Evolutionary conservation across 2,329 filamentous ascomycete species (phyloP), one percentile per base, ranked within the genome.

Genomic region (Paraconiothyrium brasiliense): DNA sequence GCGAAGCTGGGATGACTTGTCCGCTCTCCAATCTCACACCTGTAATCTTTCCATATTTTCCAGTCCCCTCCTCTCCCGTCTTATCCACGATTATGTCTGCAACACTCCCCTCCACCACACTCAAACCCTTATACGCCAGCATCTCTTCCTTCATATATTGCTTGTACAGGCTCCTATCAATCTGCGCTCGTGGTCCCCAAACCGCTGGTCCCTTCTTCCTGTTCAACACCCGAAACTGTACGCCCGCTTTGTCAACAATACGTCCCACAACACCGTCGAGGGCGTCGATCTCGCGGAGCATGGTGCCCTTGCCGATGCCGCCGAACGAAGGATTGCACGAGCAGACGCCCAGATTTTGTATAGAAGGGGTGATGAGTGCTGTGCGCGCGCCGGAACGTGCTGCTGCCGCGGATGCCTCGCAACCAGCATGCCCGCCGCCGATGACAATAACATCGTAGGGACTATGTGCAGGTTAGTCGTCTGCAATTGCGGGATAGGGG

Each of bases 311-410:
- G 48, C 95, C 95, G 70, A 99, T 98, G n/a, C 95, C 95, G 43
- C 95, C 95, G 75, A 99, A 97, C 66, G 93, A 97, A 1, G 94
- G 94, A 77, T 98, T 98, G 82, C 94, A 98, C 39, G 94, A 97
- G 81, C 94, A 98, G 34, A 95, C 92, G 58, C 94, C 94, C 22
- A 98, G 89, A 71, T 97, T 97, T 61, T 94, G 90, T 60, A 92
- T 79, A 62, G 91, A 93, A 2, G 94, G 95, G 1, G 95, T 99
- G 52, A 99, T 85, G 67, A 99, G 86, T 1, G 91, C 94, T 46
- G 95, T 98, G 71, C 90, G 89, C 54, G 94, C 95, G 56, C 95
- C 95, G 16, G 92, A 87, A 72, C 95, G 88, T 48, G 95, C 95
- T 14, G 95, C 92, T 2, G 94, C 95, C 11, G 95, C 90, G 67